Evolutionary conservation across 768 basidiomycete genomes (phyloP), one percentile per base, ranked within the genome.

Genomic region (Mycena vitilis): DNA sequence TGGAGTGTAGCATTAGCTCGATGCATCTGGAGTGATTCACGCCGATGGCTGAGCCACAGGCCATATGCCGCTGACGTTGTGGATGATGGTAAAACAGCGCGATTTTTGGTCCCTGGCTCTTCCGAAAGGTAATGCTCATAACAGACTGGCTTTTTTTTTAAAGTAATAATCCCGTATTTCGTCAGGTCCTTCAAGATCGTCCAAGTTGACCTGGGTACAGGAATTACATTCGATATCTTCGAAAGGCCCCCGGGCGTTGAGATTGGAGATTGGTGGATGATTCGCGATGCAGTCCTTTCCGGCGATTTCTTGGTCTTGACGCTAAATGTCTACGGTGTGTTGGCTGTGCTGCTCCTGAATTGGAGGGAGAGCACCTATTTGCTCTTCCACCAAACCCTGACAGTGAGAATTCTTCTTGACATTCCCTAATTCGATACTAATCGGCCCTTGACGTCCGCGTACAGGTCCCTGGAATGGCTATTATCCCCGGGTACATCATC

Each of bases 61-160:
- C 15, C 8, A 5, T 58, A 58, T n/a, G 15, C 16, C 15, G 57
- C 34, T 0, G 57, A 58, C 6, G 23, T 58, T 3, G 25, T 58
- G 16, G 57, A 58, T 15, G 42, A 10, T 5, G 57, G 42, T 8
- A 45, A 45, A 2, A 45, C 57, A 10, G 57, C 57, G 7, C 57
- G 57, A 15, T 58, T 58, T 20, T 16, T 58, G n/a, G 38, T 58
- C 23, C 42, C 42, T 22, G 57, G 57, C 16, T 34, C 42, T 56
- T 40, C 0, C 5, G 30, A 30, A 30, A 30, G 30, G 30, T 30
- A 30, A 30, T 30, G 30, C 5, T 30, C 30, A 30, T 2, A 30
- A 30, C 3, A 30, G 30, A 30, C 30, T 30, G 5, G n/a, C n/a
- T 30, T 3, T 30, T 30, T 30, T 30, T 30, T 30, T 30, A 2